phyloP scores from a whole-genome alignment of 1,139 yeast genomes.

The Wickerhamomyces sp. region DNA sequence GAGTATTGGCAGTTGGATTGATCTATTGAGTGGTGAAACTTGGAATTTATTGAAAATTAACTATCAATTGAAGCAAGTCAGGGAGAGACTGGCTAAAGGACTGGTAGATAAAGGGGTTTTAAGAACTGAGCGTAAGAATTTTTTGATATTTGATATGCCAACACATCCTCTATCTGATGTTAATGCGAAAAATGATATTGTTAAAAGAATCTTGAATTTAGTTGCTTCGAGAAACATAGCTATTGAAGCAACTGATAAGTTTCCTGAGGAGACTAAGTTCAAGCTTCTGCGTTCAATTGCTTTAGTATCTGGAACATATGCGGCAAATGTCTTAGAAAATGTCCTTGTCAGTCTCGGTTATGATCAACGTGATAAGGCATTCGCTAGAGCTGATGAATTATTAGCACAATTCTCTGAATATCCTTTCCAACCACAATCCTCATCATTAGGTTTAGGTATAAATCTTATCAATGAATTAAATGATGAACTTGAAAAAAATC shows the following conservation, averaged over 20 bases:
- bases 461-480: slow-evolving; percentile 69
- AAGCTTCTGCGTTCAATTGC: slow-evolving; percentile 74
- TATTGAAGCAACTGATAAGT: slow-evolving; percentile 46
- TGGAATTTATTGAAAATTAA: slow-evolving; percentile 95
- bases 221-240: slow-evolving; percentile 65
- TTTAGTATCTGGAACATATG: slow-evolving; percentile 84
- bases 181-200: slow-evolving; percentile 73
- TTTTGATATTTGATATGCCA: slow-evolving; percentile 94
- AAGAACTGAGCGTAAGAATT: slow-evolving; percentile 92
- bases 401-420: slow-evolving; percentile 76
- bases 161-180: slow-evolving; percentile 95
- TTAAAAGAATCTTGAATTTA: slow-evolving; percentile 65
- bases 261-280: slow-evolving; percentile 67
- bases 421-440: slow-evolving; percentile 67
- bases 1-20: slow-evolving; percentile 90
- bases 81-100: slow-evolving; percentile 95
- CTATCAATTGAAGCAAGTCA: slow-evolving; percentile 93
- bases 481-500: slow-evolving; percentile 54
- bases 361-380: slow-evolving; percentile 90
- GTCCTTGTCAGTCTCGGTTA: slow-evolving; percentile 74
- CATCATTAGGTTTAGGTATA: slow-evolving; percentile 69
- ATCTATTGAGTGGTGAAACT: slow-evolving; percentile 89
- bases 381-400: slow-evolving; percentile 88
- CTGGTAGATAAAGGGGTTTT: slow-evolving; percentile 96
- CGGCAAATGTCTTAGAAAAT: slow-evolving; percentile 94